Evolutionary conservation across 192 early-diverging fungal genomes (phyloP).

Genomic region (Allomyces javanicus): DNA sequence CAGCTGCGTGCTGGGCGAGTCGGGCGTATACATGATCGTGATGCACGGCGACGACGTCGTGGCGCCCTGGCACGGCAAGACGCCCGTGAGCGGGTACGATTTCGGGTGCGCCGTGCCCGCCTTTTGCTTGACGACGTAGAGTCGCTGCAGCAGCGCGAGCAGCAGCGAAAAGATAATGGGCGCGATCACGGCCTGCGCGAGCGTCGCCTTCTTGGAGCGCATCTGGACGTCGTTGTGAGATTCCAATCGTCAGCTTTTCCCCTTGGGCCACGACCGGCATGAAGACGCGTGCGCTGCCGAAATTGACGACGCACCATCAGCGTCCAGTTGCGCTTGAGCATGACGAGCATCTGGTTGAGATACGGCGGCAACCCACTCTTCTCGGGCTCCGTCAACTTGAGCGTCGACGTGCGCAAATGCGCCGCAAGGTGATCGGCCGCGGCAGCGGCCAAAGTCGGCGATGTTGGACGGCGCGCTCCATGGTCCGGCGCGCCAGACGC

Average conservation of each 20-base stretch:
- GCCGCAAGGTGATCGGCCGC: too few relatives aligned
- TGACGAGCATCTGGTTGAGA: constrained; percentile 33
- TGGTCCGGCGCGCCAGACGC: too few relatives aligned
- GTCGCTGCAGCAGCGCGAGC: constrained; percentile 25
- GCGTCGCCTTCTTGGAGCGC: constrained; percentile 33
- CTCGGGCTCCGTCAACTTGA: not conserved
- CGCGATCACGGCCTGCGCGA: constrained; percentile 30
- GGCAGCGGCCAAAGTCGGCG: too few relatives aligned
- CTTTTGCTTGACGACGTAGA: constrained; percentile 10
- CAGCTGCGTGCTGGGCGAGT: constrained; percentile 10
- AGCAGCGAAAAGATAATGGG: constrained; percentile 48
- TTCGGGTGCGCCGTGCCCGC: constrained; percentile 21
- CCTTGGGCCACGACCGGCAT: not conserved
- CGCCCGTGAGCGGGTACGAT: constrained; percentile 18
- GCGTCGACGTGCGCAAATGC: too few relatives aligned
- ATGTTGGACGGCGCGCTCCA: too few relatives aligned
- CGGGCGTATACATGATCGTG: constrained; percentile 38
- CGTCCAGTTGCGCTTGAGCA: constrained; percentile 44
- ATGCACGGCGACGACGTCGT: constrained; percentile 25
- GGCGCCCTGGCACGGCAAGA: constrained; percentile 23
- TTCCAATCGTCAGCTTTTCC: not conserved
- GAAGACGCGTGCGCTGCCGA: not conserved
- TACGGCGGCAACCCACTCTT: constrained; percentile 12
- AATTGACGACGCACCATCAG: constrained; percentile 27
- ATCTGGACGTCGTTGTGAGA: constrained; percentile 7